These are phyloP conservation scores for Eurotiales sp. DNA, from an alignment of 2,329 filamentous ascomycete species.

Conservation along the genomic window DNA sequence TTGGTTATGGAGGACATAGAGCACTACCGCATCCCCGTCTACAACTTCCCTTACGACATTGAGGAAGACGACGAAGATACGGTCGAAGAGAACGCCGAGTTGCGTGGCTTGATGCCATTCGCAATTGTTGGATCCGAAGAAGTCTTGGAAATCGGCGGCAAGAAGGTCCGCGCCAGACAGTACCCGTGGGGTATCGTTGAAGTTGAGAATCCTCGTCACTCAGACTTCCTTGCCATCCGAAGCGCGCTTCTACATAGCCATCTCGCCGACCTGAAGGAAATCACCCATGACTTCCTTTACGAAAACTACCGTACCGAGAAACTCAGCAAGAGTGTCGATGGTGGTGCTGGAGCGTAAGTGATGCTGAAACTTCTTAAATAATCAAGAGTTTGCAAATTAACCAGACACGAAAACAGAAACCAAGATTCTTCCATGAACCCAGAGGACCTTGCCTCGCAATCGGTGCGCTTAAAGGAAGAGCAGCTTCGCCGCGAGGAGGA, in stretches of 20 bases:
- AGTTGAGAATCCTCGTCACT: constrained; percentile 98
- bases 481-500: constrained; percentile 98
- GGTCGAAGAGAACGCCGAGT: constrained; percentile 97
- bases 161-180: constrained; percentile 88
- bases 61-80: constrained; percentile 99
- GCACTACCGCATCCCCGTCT: constrained; percentile 98
- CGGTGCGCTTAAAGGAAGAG: constrained; percentile 98
- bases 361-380: not conserved
- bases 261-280: constrained; percentile 97
- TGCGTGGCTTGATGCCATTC: constrained; percentile 96
- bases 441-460: constrained; percentile 93
- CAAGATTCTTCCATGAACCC: constrained; percentile 91
- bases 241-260: constrained; percentile 97
- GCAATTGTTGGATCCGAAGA: constrained; percentile 98
- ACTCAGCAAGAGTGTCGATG: constrained; percentile 98
- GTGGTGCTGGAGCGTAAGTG: constrained; percentile 73
- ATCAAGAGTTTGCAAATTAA: constrained; percentile 18
- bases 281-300: constrained; percentile 99
- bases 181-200: constrained; percentile 99
- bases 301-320: constrained; percentile 99
- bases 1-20: constrained; percentile 99
- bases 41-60: constrained; percentile 99
- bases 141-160: constrained; percentile 86
- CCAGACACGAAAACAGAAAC: constrained; percentile 41
- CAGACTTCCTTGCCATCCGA: constrained; percentile 95